Conservation (phyloP, 2,329 filamentous ascomycete genomes). For the Pseudogymnoascus sp. region DNA sequence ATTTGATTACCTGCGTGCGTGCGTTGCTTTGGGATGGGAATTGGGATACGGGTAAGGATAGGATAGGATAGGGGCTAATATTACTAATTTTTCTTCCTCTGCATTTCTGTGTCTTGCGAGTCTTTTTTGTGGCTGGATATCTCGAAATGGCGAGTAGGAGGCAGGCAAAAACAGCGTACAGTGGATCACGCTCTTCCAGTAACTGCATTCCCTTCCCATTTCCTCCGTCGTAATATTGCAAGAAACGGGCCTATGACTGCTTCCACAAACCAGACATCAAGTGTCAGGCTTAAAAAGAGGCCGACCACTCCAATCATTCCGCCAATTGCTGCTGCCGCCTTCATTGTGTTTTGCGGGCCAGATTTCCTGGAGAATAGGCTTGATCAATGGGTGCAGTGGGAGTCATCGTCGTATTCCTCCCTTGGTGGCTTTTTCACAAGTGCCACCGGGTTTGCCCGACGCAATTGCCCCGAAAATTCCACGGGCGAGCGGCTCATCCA, state of each 20-base stretch:
- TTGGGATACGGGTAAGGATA: not conserved
- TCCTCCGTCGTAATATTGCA: no score
- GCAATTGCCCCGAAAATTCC: constrained; percentile 13
- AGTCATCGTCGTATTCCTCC: not conserved
- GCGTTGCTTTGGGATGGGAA: not conserved
- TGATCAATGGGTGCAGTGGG: not conserved
- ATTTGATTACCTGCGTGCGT: not conserved
- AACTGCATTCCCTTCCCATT: no score
- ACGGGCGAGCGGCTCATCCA: constrained; percentile 11
- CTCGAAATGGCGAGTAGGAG: no score
- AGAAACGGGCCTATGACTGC: not conserved
- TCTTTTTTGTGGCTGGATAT: no score
- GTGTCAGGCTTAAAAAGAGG: not conserved
- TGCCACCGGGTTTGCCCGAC: not conserved
- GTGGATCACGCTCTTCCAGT: no score
- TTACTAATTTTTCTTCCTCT: not conserved
- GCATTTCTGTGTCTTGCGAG: not conserved
- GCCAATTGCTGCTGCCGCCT: not conserved
- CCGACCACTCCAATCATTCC: not conserved
- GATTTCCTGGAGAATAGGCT: not conserved
- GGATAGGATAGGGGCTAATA: not conserved
- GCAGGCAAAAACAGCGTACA: no score
- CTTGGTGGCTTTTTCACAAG: no score
- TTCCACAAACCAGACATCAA: not conserved
- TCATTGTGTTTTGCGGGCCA: not conserved